Evolutionary conservation across 1,284 basidiomycete species (phyloP).

Genomic region (Austropuccinia psidii): DNA sequence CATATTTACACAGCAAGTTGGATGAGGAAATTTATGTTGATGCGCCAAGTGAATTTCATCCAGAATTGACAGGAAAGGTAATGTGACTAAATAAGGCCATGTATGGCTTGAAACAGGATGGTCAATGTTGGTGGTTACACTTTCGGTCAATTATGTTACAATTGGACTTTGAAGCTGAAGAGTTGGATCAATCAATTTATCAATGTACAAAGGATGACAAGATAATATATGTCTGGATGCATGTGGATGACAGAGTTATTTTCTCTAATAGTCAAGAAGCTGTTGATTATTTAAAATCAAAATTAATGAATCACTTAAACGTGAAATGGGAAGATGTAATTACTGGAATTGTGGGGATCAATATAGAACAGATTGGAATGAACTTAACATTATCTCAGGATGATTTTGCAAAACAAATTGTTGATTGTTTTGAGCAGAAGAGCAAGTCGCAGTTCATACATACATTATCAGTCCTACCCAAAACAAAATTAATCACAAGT

Average conservation of each 20-base stretch:
- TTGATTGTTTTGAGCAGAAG: not conserved
- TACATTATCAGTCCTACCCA: not conserved
- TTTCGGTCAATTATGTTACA: not conserved
- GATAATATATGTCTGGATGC: not conserved
- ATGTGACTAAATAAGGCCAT: not conserved
- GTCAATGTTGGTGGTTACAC: conserved; percentile 8
- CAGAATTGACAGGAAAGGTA: not conserved
- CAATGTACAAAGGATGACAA: not conserved
- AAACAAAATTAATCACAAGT: not conserved
- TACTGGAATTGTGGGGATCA: not conserved
- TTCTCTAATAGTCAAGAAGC: too few species aligned
- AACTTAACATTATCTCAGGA: not conserved
- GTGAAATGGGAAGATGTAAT: not conserved
- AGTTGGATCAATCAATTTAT: not conserved
- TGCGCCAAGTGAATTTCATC: too few species aligned
- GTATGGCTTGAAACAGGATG: not conserved
- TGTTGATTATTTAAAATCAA: too few species aligned
- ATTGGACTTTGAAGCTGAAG: not conserved
- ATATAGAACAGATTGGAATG: not conserved
- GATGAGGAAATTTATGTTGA: too few species aligned
- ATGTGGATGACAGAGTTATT: conserved; percentile 2
- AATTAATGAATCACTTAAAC: not conserved
- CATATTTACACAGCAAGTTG: not conserved
- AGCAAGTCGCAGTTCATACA: too few species aligned
- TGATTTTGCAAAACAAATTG: not conserved